Conservation (phyloP, 495 filamentous ascomycete species). For the Platismatia glauca region DNA sequence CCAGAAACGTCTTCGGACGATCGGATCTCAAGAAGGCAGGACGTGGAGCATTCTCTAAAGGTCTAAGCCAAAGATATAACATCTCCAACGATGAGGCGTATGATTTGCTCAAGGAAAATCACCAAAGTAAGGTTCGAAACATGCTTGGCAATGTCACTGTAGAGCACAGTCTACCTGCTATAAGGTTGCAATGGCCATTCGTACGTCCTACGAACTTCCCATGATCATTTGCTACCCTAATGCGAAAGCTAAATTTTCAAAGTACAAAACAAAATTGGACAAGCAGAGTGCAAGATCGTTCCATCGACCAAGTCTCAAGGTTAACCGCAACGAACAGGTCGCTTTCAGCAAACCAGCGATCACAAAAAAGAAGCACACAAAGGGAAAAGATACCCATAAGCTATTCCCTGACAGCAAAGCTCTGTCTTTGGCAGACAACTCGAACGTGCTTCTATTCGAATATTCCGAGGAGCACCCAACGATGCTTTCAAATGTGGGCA, state of each 20-base stretch:
- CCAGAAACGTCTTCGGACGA: constrained; percentile 33
- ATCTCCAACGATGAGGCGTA: constrained; percentile 95
- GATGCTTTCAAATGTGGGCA: constrained; percentile 89
- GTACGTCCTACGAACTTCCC: constrained; percentile 25
- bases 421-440: constrained; percentile 78
- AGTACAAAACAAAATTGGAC: constrained; percentile 75
- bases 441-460: constrained; percentile 75
- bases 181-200: constrained; percentile 86
- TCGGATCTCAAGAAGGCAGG: constrained; percentile 12
- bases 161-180: constrained; percentile 84
- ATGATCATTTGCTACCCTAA: background rate
- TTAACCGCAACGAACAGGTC: constrained; percentile 45
- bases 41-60: constrained; percentile 25
- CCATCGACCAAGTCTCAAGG: constrained; percentile 67
- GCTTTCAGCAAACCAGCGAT: constrained; percentile 51
- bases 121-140: constrained; percentile 87
- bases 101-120: constrained; percentile 90
- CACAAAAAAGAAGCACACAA: constrained; percentile 72
- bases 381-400: constrained; percentile 62
- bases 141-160: constrained; percentile 76
- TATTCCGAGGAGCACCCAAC: constrained; percentile 92
- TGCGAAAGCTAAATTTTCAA: constrained; percentile 7
- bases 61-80: constrained; percentile 74
- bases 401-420: constrained; percentile 65
- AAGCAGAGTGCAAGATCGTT: constrained; percentile 79